A percentile compares a stretch with the other conserved stretches of the same genome.
Evolutionary conservation across 148 eudicot species (phyloP).

Genomic region (Rhododendron williamsianum): DNA sequence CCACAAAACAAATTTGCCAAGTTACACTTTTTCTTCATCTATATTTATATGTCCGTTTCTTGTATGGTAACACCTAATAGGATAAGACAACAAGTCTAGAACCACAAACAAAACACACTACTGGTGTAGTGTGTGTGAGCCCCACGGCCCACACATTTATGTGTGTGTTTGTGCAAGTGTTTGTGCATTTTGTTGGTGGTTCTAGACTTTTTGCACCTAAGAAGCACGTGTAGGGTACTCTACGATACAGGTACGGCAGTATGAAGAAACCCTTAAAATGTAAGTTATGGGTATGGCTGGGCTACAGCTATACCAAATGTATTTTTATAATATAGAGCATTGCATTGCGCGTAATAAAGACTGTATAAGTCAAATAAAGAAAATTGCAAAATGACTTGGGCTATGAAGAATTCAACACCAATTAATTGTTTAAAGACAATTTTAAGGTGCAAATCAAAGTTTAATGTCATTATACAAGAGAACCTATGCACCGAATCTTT

Average conservation of each 20-base stretch:
- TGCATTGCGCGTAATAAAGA: not conserved
- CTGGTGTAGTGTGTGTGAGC: too few relatives aligned
- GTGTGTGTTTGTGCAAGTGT: too few relatives aligned
- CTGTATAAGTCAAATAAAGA: not conserved
- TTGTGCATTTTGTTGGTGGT: not conserved
- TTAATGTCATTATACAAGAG: not conserved
- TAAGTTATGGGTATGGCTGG: not conserved
- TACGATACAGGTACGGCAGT: not conserved
- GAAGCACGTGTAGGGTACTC: not conserved
- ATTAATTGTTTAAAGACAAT: too few relatives aligned
- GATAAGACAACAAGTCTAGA: too few relatives aligned
- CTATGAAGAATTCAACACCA: not conserved
- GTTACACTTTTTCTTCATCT: not conserved
- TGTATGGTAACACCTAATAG: not conserved
- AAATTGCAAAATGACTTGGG: not conserved
- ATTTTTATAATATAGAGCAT: too few relatives aligned
- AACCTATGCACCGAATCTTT: not conserved
- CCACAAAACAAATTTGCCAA: not conserved
- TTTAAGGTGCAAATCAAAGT: not conserved
- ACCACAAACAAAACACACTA: too few relatives aligned
- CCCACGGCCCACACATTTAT: not conserved
- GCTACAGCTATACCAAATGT: not conserved
- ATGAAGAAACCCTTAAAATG: not conserved
- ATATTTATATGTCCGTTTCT: not conserved
- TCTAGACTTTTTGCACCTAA: not conserved